These are phyloP conservation scores for Paspalum vaginatum DNA, from an alignment of 176 grass and related monocot genomes.

Conservation along the genomic window DNA sequence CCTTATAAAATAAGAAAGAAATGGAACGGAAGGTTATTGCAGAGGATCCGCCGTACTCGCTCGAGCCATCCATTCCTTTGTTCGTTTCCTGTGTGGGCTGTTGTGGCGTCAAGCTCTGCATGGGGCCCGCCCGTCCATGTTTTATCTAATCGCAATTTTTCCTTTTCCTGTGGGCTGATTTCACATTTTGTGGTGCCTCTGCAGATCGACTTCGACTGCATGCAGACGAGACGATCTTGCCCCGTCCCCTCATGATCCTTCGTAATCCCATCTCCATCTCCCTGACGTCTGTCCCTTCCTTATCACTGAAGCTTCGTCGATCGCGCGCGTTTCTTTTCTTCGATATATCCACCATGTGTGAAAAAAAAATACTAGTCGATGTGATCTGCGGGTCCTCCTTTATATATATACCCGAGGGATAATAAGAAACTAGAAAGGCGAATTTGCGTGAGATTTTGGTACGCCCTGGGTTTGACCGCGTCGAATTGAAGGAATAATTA, in stretches of 20 bases:
- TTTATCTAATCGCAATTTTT: background rate
- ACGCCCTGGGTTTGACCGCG: constrained; percentile 16
- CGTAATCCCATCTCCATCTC: background rate
- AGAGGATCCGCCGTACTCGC: background rate
- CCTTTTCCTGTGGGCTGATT: background rate
- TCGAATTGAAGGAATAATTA: background rate
- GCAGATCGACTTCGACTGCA: too few relatives aligned
- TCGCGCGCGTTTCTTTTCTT: too few relatives aligned
- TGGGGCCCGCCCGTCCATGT: background rate
- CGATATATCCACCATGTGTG: too few relatives aligned
- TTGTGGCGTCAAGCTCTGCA: background rate
- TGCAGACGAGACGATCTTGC: too few relatives aligned
- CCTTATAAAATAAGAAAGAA: too few relatives aligned
- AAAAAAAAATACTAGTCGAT: too few relatives aligned
- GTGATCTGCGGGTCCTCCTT: too few relatives aligned
- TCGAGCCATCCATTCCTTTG: constrained; percentile 3
- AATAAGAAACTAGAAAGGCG: background rate
- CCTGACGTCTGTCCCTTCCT: background rate
- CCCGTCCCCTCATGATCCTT: constrained; percentile 23
- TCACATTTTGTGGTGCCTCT: too few relatives aligned
- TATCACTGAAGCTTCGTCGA: background rate
- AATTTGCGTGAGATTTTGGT: background rate
- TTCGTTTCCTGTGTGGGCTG: background rate
- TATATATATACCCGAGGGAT: too few relatives aligned
- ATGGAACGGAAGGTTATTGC: too few relatives aligned